phyloP scores from a whole-genome alignment of 2,329 filamentous ascomycete species.

The Byssothecium circinans region DNA sequence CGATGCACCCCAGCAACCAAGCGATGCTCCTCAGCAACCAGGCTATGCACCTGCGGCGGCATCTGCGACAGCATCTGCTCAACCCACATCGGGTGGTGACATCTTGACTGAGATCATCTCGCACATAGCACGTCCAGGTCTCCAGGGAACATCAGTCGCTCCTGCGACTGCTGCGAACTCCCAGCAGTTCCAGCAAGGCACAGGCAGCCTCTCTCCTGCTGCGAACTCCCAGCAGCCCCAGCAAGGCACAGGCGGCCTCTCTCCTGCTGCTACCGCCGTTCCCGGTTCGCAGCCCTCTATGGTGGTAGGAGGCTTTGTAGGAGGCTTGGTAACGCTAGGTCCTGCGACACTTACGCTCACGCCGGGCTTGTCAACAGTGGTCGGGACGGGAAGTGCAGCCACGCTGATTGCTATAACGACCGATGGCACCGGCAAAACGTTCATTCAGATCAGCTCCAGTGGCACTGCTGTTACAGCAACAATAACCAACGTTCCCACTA shows the following conservation, averaged over 20 bases:
- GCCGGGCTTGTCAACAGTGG: constrained; percentile 28
- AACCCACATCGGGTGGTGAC: neutral
- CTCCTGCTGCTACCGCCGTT: neutral
- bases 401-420: constrained; percentile 30
- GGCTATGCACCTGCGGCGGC: neutral
- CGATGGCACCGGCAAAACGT: constrained; percentile 24
- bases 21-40: too few relatives aligned
- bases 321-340: constrained; percentile 19
- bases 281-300: constrained; percentile 6
- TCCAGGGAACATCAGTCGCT: too few relatives aligned
- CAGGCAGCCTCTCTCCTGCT: constrained; percentile 2
- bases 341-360: constrained; percentile 25
- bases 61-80: neutral
- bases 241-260: neutral
- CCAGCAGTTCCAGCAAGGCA: constrained; percentile 1
- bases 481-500: constrained; percentile 21
- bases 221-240: neutral
- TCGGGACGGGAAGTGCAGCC: constrained; percentile 21
- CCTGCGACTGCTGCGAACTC: neutral
- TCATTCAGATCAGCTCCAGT: constrained; percentile 30
- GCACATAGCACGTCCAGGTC: neutral
- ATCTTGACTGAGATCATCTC: constrained; percentile 4
- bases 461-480: constrained; percentile 31
- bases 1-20: too few relatives aligned
- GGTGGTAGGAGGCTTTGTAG: constrained; percentile 5